Base-by-base conservation (phyloP, 257 asterid species). In the Nicotiana otophora region DNA sequence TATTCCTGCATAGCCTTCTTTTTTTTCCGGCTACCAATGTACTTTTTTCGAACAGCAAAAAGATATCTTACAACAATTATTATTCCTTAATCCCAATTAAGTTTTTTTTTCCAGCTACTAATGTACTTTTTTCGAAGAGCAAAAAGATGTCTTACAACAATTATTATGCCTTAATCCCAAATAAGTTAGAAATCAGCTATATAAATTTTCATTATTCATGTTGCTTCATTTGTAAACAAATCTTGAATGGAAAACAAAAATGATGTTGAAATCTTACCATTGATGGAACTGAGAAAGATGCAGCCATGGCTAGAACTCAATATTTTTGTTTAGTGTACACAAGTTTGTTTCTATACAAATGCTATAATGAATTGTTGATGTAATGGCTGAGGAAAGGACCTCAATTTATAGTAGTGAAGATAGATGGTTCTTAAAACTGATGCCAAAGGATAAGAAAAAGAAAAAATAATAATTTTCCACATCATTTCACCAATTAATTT, bases 251-350 rank as follows among this genome's bases (percentile, higher is more conserved):
- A 53, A 0, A n/a, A 23, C 28, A 55, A 31, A 1, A 65, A n/a
- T 20, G 77, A 46, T 28, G 54, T 36, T 36, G 51, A 69, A 48
- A 54, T 53, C 84, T 86, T 68, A 93, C 98, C 99, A 95, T 92
- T 65, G 98, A 93, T 88, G 98, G 97, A 14, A 84, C 95, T 31
- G 98, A 91, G 89, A 91, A 93, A 51, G 97, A 90, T 89, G 97
- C 87, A 91, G 97, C 93, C 99, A 95, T 95, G 97, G 92, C 78
- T 76, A 89, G 91, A 92, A 91, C 93, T 91, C 90, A 66, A 81
- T 63, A 3, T 30, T 12, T 31, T 53, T 65, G 9, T 78, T 16
- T 11, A 5, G 80, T 81, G 9, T n/a, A 39, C 60, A 12, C 66
- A 48, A 78, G 58, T 67, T 61, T 61, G 33, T 63, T 19, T 46